Evolutionary conservation across 208 protist genomes (phyloP).

Genomic region (Crithidia brevicula): DNA sequence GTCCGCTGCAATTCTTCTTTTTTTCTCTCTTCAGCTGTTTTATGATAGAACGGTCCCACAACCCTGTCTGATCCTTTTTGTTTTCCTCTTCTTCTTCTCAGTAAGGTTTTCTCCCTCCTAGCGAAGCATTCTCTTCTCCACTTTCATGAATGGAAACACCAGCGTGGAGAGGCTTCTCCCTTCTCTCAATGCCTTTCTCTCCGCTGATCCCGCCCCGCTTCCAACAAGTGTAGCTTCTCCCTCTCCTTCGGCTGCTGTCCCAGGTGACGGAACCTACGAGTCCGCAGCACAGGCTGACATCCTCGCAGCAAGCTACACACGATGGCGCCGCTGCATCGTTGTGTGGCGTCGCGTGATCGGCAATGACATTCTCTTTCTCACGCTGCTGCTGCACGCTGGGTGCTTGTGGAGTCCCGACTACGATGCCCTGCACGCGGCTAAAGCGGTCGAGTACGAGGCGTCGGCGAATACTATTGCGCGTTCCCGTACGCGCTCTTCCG

Average conservation of each 20-base stretch:
- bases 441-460: background rate
- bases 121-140: slow-evolving; percentile 23
- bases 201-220: background rate
- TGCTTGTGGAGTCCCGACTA: slow-evolving; percentile 69
- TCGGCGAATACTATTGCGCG: background rate
- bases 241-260: too few relatives aligned
- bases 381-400: slow-evolving; percentile 71
- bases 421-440: slow-evolving; percentile 23
- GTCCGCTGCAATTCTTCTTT: too few relatives aligned
- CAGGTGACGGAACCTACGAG: too few relatives aligned
- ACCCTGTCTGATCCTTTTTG: slow-evolving; percentile 2
- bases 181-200: slow-evolving; percentile 46
- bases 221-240: too few relatives aligned
- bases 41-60: too few relatives aligned
- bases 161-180: slow-evolving; percentile 54
- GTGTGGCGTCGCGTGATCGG: slow-evolving; percentile 72
- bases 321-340: slow-evolving; percentile 63
- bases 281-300: background rate
- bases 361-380: slow-evolving; percentile 65
- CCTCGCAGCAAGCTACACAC: slow-evolving; percentile 27
- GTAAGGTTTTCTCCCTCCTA: too few relatives aligned
- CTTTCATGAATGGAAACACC: slow-evolving; percentile 13
- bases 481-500: too few relatives aligned
- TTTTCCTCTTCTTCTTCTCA: background rate
- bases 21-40: too few relatives aligned